These are phyloP conservation scores for Chernovozyma aurita DNA, from an alignment of 1,139 yeast species.

Conservation along the genomic window DNA sequence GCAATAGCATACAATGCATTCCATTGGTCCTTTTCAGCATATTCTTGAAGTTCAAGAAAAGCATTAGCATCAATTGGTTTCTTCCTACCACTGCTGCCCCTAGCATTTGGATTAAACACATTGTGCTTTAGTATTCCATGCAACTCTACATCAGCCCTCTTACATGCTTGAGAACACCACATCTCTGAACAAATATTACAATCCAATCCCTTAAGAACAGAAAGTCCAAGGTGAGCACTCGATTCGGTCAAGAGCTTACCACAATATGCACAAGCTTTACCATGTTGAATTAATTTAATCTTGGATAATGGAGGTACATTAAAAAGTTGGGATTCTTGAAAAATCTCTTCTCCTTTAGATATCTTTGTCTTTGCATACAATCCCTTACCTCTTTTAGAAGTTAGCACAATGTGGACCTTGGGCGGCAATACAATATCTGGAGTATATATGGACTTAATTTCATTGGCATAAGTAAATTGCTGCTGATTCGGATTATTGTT, in stretches of 20 bases:
- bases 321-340: constrained; percentile 62
- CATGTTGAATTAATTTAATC: constrained; percentile 53
- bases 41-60: constrained; percentile 55
- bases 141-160: constrained; percentile 43
- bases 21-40: constrained; percentile 64
- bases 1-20: constrained; percentile 66
- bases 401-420: constrained; percentile 38
- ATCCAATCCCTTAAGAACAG: constrained; percentile 52
- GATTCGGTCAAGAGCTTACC: constrained; percentile 52
- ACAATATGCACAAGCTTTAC: constrained; percentile 79
- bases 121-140: constrained; percentile 62
- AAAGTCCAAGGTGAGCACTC: constrained; percentile 17
- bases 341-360: constrained; percentile 47
- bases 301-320: constrained; percentile 71
- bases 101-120: constrained; percentile 21
- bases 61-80: constrained; percentile 38
- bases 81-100: constrained; percentile 18
- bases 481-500: constrained; percentile 27
- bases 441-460: constrained; percentile 51
- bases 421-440: constrained; percentile 49
- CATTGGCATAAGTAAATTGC: constrained; percentile 45
- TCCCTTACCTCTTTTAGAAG: constrained; percentile 47
- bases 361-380: constrained; percentile 42
- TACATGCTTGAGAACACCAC: constrained; percentile 72
- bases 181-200: constrained; percentile 64